Evolutionary conservation across 2,329 filamentous ascomycete genomes (phyloP).

Genomic region (Trichoderma afroharzianum): DNA sequence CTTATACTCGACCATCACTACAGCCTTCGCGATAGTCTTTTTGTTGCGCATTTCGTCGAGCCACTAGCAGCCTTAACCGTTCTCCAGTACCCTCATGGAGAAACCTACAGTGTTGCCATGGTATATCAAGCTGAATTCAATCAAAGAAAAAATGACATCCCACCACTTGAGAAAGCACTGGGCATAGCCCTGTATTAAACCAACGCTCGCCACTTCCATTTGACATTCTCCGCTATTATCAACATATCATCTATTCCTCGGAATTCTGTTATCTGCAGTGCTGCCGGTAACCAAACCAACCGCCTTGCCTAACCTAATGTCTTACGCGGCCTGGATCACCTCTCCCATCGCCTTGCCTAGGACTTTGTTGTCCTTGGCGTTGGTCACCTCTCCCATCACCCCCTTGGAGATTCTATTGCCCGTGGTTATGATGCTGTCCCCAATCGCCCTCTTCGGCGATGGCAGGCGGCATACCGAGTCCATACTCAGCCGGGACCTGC

Average conservation of each 20-base stretch:
- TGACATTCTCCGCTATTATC: not conserved
- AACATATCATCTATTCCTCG: not conserved
- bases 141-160: not conserved
- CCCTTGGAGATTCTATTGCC: not conserved
- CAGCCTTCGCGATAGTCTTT: not conserved
- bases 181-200: not conserved
- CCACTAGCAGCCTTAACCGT: not conserved
- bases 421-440: not conserved
- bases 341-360: no score
- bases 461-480: not conserved
- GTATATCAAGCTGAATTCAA: not conserved
- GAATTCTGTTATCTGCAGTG: not conserved
- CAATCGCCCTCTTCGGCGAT: not conserved
- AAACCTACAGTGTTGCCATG: not conserved
- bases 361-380: not conserved
- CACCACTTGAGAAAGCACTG: not conserved
- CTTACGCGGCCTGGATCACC: no score
- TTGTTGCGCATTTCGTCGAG: not conserved
- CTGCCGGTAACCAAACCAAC: no score
- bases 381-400: not conserved
- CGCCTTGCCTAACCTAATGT: no score
- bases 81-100: not conserved
- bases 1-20: not conserved
- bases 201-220: not conserved
- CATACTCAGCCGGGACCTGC: not conserved